Conservation (phyloP, 2,329 filamentous ascomycete species). For the Gnomoniopsis sp. region DNA sequence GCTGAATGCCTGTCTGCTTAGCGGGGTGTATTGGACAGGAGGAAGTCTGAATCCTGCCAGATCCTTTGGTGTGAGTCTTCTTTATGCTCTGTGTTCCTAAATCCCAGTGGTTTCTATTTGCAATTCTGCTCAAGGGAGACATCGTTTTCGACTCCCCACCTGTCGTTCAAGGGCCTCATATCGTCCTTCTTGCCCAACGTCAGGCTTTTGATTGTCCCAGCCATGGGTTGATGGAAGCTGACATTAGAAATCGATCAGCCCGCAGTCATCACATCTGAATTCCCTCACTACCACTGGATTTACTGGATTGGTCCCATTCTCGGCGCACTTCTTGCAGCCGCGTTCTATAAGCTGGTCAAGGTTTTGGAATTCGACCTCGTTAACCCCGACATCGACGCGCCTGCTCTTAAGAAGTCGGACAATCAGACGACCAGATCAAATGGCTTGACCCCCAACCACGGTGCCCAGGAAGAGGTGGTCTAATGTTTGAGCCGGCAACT, state of each 20-base stretch:
- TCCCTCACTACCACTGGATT: conserved; percentile 49
- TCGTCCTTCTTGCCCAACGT: no score
- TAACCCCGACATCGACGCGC: conserved; percentile 23
- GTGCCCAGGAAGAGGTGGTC: not conserved
- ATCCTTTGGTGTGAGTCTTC: conserved; percentile 36
- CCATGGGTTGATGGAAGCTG: no score
- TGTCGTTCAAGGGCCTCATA: not conserved
- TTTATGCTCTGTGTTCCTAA: not conserved
- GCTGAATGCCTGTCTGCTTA: not conserved
- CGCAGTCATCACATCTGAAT: conserved; percentile 36
- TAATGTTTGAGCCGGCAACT: not conserved
- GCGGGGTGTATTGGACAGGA: conserved; percentile 43
- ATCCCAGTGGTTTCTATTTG: not conserved
- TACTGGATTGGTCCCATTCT: conserved; percentile 53
- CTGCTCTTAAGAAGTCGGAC: conserved; percentile 1
- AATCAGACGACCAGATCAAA: not conserved
- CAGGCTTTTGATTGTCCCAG: no score
- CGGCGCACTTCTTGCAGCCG: conserved; percentile 46
- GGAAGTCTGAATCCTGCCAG: conserved; percentile 49
- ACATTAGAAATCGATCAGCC: conserved; percentile 24
- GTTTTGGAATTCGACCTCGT: conserved; percentile 47
- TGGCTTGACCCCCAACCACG: not conserved
- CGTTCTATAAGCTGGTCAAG: conserved; percentile 48
- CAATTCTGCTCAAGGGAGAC: not conserved
- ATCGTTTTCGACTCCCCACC: not conserved